Percentiles rank a stretch among this genome's conserved stretches.
These are phyloP conservation scores for Pythium phragmitis DNA, from an alignment of 352 stramenopile genomes.

Conservation along the genomic window DNA sequence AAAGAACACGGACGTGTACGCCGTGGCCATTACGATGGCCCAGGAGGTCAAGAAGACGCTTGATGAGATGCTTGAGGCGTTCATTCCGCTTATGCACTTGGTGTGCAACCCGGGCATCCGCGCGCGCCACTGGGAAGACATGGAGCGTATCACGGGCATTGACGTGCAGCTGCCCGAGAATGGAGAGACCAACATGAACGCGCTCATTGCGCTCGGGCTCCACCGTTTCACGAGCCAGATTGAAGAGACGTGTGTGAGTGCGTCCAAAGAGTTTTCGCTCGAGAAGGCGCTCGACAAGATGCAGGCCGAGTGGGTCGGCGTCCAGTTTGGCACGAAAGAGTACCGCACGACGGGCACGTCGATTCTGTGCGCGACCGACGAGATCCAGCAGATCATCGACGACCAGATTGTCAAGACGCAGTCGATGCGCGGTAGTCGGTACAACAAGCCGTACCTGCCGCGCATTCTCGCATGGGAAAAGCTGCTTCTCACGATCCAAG, in stretches of 20 bases:
- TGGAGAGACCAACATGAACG: conserved; percentile 90
- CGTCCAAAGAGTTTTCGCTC: conserved; percentile 93
- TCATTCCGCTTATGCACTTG: conserved; percentile 91
- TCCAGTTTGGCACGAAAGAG: conserved; percentile 93
- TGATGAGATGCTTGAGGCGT: conserved; percentile 85
- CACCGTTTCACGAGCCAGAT: conserved; percentile 87
- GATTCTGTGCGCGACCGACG: conserved; percentile 84
- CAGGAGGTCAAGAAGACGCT: conserved; percentile 82
- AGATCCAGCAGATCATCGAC: conserved; percentile 93
- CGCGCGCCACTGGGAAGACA: conserved; percentile 92
- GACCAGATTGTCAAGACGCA: conserved; percentile 96
- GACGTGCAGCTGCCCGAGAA: conserved; percentile 77
- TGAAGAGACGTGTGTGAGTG: conserved; percentile 92
- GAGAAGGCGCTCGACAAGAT: conserved; percentile 93
- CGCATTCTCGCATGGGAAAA: conserved; percentile 89
- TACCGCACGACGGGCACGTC: conserved; percentile 94
- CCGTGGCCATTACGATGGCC: conserved; percentile 74
- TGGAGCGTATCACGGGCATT: conserved; percentile 84
- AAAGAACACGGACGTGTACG: conserved; percentile 84
- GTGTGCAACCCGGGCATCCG: conserved; percentile 92
- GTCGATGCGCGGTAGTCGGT: conserved; percentile 92
- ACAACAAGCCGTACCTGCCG: conserved; percentile 92
- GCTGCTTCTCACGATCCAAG: conserved; percentile 87
- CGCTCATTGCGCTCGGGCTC: conserved; percentile 87
- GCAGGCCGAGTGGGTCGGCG: conserved; percentile 90